Evolutionary conservation across 371 early-diverging fungal species (phyloP).

Genomic region (Mortierella polycephala): DNA sequence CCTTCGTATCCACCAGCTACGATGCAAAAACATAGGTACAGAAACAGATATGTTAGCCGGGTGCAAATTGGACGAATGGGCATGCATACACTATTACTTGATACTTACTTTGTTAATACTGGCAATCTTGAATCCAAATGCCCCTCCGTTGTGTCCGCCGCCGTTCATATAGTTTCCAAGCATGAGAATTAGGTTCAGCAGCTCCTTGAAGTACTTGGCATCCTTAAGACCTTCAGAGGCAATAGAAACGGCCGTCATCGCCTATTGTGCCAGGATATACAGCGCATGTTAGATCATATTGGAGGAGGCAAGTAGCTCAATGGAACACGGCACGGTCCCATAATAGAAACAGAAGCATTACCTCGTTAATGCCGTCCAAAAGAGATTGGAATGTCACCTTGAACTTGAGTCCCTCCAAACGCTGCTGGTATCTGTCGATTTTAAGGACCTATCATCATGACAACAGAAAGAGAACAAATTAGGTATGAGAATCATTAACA

Average conservation of each 20-base stretch:
- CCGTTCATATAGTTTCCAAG: slow-evolving; percentile 95
- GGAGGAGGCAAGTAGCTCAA: too few relatives aligned
- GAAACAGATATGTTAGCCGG: too few relatives aligned
- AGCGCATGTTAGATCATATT: too few relatives aligned
- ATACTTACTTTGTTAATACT: slow-evolving; percentile 72
- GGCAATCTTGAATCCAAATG: slow-evolving; percentile 89
- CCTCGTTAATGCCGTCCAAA: slow-evolving; percentile 74
- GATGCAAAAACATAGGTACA: too few relatives aligned
- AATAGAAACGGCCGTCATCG: slow-evolving; percentile 55
- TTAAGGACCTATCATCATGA: slow-evolving; percentile 62
- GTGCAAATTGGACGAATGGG: too few relatives aligned
- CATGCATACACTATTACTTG: too few relatives aligned
- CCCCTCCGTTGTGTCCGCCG: slow-evolving; percentile 86
- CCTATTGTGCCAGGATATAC: slow-evolving; percentile 6
- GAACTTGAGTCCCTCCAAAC: slow-evolving; percentile 80
- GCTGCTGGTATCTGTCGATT: slow-evolving; percentile 83
- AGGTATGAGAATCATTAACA: too few relatives aligned
- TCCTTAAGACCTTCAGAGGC: slow-evolving; percentile 60
- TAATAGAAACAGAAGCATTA: slow-evolving; percentile 31
- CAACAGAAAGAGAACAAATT: too few relatives aligned
- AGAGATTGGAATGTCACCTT: slow-evolving; percentile 82
- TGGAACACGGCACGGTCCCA: too few relatives aligned
- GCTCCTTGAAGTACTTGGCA: slow-evolving; percentile 58
- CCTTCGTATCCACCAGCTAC: slow-evolving; percentile 87
- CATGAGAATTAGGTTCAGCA: slow-evolving; percentile 78